phyloP scores from a whole-genome alignment of 2,329 filamentous ascomycete species.

The Fusarium sp. region DNA sequence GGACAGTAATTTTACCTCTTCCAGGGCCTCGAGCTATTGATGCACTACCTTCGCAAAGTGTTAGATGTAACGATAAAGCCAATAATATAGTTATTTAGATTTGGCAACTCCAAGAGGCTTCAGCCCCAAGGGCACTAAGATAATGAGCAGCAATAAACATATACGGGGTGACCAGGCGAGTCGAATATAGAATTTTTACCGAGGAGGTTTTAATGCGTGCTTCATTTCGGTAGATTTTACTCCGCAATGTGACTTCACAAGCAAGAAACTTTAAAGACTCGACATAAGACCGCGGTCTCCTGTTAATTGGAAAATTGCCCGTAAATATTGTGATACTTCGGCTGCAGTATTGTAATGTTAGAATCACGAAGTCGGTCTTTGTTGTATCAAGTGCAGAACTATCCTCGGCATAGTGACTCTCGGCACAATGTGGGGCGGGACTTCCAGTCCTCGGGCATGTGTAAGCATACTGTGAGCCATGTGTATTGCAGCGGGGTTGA shows the following conservation, averaged over 20 bases:
- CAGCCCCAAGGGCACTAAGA: rapidly evolving
- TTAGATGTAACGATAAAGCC: rapidly evolving
- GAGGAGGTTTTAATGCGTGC: background rate
- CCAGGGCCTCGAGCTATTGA: too few species aligned
- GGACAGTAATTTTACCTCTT: too few species aligned
- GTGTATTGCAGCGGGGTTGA: background rate
- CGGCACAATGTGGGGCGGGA: background rate
- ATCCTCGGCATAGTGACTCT: too few species aligned
- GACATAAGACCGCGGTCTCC: background rate
- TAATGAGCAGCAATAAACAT: rapidly evolving
- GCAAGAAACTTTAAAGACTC: background rate
- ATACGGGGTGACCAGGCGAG: rapidly evolving
- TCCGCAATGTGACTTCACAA: background rate
- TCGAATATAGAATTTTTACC: background rate
- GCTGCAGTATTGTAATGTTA: too few species aligned
- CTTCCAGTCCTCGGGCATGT: background rate
- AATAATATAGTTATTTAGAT: too few species aligned
- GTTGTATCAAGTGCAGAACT: background rate
- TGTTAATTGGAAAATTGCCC: rapidly evolving
- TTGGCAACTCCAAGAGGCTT: too few species aligned
- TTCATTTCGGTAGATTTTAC: background rate
- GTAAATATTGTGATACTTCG: rapidly evolving
- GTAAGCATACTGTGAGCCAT: background rate
- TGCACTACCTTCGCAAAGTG: too few species aligned
- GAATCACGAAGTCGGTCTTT: background rate